Conservation (phyloP, 257 asterid species). For the Avicennia marina region DNA sequence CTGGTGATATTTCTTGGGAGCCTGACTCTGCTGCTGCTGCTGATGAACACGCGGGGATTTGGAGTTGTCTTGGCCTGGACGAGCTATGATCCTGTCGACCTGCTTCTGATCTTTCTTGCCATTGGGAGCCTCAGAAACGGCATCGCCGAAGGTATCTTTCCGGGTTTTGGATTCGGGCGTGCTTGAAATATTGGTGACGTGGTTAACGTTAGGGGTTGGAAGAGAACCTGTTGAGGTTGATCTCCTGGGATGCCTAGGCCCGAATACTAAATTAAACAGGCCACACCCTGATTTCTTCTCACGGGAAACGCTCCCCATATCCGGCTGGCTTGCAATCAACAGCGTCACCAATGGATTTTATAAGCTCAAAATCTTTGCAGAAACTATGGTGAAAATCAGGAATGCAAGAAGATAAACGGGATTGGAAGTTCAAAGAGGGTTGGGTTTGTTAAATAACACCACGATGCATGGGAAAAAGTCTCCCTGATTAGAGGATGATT, state of each 20-base stretch:
- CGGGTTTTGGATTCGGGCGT: constrained; percentile 27
- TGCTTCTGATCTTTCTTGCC: constrained; percentile 12
- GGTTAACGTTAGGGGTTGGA: constrained; percentile 20
- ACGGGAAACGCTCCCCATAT: constrained; percentile 60
- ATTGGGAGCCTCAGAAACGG: constrained; percentile 3
- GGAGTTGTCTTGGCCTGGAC: constrained; percentile 49
- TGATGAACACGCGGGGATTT: constrained; percentile 33
- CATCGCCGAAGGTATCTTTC: too few species aligned
- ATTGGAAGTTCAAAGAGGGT: too few species aligned
- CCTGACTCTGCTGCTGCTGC: constrained; percentile 9
- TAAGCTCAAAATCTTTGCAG: too few species aligned
- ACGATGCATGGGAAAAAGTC: too few species aligned
- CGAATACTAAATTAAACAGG: constrained; percentile 58
- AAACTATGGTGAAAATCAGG: too few species aligned
- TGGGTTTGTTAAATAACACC: too few species aligned
- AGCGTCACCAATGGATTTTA: too few species aligned
- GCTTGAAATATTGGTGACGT: constrained; percentile 24
- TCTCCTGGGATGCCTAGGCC: constrained; percentile 46
- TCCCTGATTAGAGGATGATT: too few species aligned
- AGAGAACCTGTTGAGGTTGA: constrained; percentile 49
- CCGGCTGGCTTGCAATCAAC: too few species aligned
- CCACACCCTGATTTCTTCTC: constrained; percentile 82
- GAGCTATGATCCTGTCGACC: constrained; percentile 47
- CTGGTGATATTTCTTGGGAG: constrained; percentile 17
- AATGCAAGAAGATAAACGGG: too few species aligned